These are phyloP conservation scores for Cyclotella atomus DNA, from an alignment of 108 stramenopile species.

Conservation along the genomic window DNA sequence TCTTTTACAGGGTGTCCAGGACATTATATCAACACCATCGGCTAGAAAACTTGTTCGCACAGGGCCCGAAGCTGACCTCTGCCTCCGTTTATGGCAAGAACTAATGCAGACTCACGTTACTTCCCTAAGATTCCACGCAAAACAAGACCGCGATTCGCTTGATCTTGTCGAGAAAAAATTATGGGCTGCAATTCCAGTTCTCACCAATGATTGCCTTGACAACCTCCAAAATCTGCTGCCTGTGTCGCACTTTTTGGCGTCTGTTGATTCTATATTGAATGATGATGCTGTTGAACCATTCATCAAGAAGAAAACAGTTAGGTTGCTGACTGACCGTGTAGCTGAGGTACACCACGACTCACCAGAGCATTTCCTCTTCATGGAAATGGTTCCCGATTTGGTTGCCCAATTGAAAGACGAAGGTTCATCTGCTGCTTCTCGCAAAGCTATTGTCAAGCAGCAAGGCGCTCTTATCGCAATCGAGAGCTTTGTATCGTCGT, in stretches of 20 bases:
- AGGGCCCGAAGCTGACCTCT: conserved; percentile 48
- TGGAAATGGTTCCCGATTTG: conserved; percentile 77
- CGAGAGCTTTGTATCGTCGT: conserved; percentile 60
- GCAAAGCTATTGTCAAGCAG: conserved; percentile 46
- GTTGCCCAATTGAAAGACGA: conserved; percentile 39
- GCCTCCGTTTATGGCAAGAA: conserved; percentile 76
- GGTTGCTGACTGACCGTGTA: conserved; percentile 69
- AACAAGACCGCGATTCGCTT: conserved; percentile 17
- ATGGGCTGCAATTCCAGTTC: conserved; percentile 55
- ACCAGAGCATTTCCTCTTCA: conserved; percentile 72
- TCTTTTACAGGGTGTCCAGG: conserved; percentile 44
- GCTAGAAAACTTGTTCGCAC: conserved; percentile 51
- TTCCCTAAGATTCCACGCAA: conserved; percentile 35
- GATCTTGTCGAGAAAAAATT: conserved; percentile 43
- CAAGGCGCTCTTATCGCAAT: conserved; percentile 77
- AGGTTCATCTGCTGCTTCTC: conserved; percentile 11
- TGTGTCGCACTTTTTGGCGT: conserved; percentile 79
- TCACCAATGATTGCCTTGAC: conserved; percentile 56
- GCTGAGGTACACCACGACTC: conserved; percentile 49
- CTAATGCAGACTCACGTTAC: conserved; percentile 63
- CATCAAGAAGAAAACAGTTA: conserved; percentile 64
- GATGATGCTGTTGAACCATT: conserved; percentile 59
- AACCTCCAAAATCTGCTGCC: conserved; percentile 68
- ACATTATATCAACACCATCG: conserved; percentile 34
- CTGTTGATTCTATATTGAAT: conserved; percentile 63